Percentiles rank a stretch among this genome's conserved stretches.
phyloP scores from a whole-genome alignment of 768 basidiomycete genomes.

The Boletus insuetus region DNA sequence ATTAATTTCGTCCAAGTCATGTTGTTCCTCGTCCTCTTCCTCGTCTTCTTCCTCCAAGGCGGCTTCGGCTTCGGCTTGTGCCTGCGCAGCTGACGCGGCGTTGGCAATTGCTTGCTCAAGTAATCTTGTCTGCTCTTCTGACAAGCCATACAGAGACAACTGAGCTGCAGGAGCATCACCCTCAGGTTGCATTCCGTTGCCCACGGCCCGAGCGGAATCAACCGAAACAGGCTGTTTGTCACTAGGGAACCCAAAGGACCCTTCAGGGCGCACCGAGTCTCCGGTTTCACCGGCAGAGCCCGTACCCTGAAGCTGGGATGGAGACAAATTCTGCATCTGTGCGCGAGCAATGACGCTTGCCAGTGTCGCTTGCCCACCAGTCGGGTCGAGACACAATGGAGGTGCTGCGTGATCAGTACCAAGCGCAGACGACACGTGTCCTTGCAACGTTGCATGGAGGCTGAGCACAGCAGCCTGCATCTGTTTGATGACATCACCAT shows the following conservation, averaged over 20 bases:
- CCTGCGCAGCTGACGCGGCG: slow-evolving; percentile 71
- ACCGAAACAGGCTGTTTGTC: slow-evolving; percentile 5
- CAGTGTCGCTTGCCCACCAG: slow-evolving; percentile 61
- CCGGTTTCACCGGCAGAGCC: slow-evolving; percentile 1
- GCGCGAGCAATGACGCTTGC: slow-evolving; percentile 74
- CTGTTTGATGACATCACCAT: slow-evolving; percentile 42
- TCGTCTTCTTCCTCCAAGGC: slow-evolving; percentile 71
- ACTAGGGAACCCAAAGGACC: slow-evolving; percentile 3
- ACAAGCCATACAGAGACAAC: slow-evolving; percentile 66
- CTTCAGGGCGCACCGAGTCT: slow-evolving; percentile 8
- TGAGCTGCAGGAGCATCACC: slow-evolving; percentile 32
- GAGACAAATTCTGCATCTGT: slow-evolving; percentile 48
- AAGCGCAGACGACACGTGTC: slow-evolving; percentile 54
- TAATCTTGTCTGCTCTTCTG: slow-evolving; percentile 66
- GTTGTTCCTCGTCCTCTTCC: slow-evolving; percentile 43
- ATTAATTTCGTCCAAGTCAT: slow-evolving; percentile 16
- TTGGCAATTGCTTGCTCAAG: slow-evolving; percentile 73
- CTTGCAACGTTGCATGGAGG: slow-evolving; percentile 55
- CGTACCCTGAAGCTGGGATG: slow-evolving; percentile 8
- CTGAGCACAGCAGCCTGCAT: slow-evolving; percentile 53
- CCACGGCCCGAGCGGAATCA: slow-evolving; percentile 6
- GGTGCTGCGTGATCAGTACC: slow-evolving; percentile 38
- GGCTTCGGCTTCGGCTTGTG: slow-evolving; percentile 77
- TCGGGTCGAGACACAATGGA: slow-evolving; percentile 39
- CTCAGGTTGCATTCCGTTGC: slow-evolving; percentile 5